Conservation (phyloP, 108 stramenopile species). For the Asterionellopsis glacialis region DNA sequence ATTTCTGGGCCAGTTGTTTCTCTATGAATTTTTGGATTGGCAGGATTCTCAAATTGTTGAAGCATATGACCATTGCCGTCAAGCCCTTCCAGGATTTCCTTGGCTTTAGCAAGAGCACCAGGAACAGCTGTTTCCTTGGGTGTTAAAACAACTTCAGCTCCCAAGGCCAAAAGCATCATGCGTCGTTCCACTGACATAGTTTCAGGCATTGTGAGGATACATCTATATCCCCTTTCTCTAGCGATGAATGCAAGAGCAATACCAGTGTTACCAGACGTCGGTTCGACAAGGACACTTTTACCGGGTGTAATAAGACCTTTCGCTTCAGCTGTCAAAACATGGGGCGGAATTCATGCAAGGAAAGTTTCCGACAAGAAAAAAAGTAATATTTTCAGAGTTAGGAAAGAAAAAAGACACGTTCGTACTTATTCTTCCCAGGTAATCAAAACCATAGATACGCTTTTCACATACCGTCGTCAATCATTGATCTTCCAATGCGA, state of each 20-base stretch:
- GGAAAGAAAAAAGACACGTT: too few species aligned
- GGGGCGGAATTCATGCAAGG: too few species aligned
- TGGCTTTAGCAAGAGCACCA: slow-evolving; percentile 70
- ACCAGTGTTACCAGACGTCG: slow-evolving; percentile 90
- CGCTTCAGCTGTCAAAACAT: slow-evolving; percentile 41
- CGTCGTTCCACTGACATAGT: slow-evolving; percentile 71
- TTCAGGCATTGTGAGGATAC: slow-evolving; percentile 91
- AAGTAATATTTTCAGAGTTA: too few species aligned
- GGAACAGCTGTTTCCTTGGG: slow-evolving; percentile 68
- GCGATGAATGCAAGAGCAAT: slow-evolving; percentile 89
- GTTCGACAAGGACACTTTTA: slow-evolving; percentile 64
- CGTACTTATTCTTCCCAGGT: too few species aligned
- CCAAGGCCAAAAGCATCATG: slow-evolving; percentile 62
- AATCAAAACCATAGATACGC: too few species aligned
- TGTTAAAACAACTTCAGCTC: slow-evolving; percentile 63
- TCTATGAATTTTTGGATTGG: slow-evolving; percentile 70
- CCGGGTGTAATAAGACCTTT: slow-evolving; percentile 64
- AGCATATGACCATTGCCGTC: slow-evolving; percentile 54
- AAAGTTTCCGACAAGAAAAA: too few species aligned
- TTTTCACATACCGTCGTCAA: slow-evolving; percentile 27
- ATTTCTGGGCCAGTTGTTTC: slow-evolving; percentile 83
- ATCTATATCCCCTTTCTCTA: slow-evolving; percentile 74
- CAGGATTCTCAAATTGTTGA: slow-evolving; percentile 74
- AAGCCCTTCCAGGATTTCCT: slow-evolving; percentile 45
- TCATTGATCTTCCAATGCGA: slow-evolving; percentile 67